A percentile compares a stretch with the other conserved stretches of the same genome.
These are phyloP conservation scores for Tuber magnatum DNA, from an alignment of 495 filamentous ascomycete genomes.

Conservation along the genomic window DNA sequence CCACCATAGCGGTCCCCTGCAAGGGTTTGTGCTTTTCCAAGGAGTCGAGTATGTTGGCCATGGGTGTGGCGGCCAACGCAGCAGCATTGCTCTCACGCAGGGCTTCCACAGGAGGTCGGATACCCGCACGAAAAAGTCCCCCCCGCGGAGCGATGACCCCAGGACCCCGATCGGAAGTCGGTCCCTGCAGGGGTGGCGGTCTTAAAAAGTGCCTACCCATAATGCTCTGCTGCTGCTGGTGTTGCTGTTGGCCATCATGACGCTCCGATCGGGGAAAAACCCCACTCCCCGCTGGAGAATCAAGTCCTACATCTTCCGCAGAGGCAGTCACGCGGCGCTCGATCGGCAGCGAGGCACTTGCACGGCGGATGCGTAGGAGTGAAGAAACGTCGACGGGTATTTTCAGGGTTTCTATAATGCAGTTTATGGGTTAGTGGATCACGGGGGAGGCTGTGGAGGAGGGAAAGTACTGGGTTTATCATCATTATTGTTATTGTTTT, in stretches of 20 bases:
- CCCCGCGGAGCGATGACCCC: neutral
- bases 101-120: constrained; percentile 69
- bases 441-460: neutral
- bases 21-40: constrained; percentile 70
- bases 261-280: neutral
- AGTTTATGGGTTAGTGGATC: neutral
- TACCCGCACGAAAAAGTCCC: constrained; percentile 4
- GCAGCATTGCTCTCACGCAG: constrained; percentile 65
- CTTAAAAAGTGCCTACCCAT: neutral
- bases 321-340: neutral
- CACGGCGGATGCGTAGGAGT: neutral
- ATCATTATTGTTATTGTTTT: neutral
- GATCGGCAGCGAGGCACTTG: neutral
- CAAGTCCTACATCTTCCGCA: neutral
- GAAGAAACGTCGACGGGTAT: neutral
- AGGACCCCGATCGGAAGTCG: neutral
- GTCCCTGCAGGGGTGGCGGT: neutral
- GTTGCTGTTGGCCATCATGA: neutral
- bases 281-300: neutral
- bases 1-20: constrained; percentile 70
- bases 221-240: neutral
- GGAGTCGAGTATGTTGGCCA: constrained; percentile 68
- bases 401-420: neutral
- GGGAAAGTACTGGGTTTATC: neutral
- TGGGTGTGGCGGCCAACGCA: constrained; percentile 74